These are phyloP conservation scores for Guadua angustifolia DNA, from an alignment of 176 grass and related monocot species.

Conservation along the genomic window DNA sequence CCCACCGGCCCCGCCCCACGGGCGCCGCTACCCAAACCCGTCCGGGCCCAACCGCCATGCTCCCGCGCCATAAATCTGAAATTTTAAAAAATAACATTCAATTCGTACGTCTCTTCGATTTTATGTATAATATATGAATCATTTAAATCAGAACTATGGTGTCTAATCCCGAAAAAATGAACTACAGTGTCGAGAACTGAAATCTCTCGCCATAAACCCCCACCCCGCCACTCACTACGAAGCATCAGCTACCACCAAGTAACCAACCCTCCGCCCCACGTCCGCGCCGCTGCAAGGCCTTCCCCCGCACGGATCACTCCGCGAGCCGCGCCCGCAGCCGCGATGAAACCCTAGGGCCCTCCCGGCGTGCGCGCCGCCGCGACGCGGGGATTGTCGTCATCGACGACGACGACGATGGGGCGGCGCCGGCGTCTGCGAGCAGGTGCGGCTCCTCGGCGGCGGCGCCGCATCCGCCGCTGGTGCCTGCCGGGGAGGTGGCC, in stretches of 20 bases:
- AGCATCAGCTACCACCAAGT: constrained; percentile 42
- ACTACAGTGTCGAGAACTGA: too few relatives aligned
- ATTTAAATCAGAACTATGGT: too few relatives aligned
- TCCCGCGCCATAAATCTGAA: constrained; percentile 35
- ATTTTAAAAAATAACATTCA: too few relatives aligned
- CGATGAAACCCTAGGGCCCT: background rate
- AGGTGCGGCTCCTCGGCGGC: background rate
- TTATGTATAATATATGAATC: too few relatives aligned
- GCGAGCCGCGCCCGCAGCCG: constrained; percentile 21
- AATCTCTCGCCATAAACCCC: too few relatives aligned
- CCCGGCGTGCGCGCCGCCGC: constrained; percentile 17
- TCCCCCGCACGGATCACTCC: constrained; percentile 52
- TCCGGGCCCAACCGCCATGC: constrained; percentile 23
- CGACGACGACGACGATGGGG: background rate
- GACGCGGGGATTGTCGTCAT: constrained; percentile 25
- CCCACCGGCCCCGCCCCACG: background rate
- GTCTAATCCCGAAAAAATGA: too few relatives aligned
- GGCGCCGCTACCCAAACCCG: background rate
- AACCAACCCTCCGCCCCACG: constrained; percentile 16
- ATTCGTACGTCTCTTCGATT: too few relatives aligned
- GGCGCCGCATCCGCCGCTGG: background rate
- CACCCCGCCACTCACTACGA: background rate
- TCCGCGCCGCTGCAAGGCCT: constrained; percentile 33
- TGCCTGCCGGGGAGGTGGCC: constrained; percentile 44
- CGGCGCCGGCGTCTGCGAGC: background rate